These are phyloP conservation scores for Piloderma croceum DNA, from an alignment of 768 basidiomycete species.

Conservation along the genomic window DNA sequence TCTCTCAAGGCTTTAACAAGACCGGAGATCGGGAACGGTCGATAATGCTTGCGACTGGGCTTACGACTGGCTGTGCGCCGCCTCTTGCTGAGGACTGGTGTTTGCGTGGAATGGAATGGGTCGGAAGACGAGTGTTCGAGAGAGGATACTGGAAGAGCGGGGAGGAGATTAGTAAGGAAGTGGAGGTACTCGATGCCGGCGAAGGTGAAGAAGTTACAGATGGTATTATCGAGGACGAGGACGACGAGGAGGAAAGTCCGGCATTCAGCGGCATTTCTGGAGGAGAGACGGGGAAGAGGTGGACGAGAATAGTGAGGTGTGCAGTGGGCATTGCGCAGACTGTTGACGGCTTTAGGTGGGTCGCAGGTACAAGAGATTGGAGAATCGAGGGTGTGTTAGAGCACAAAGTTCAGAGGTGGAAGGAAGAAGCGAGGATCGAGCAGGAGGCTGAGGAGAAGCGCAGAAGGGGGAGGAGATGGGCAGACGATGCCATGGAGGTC, in stretches of 20 bases:
- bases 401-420: conserved; percentile 66
- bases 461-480: conserved; percentile 54
- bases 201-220: conserved; percentile 47
- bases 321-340: conserved; percentile 59
- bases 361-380: conserved; percentile 56
- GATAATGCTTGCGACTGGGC: conserved; percentile 63
- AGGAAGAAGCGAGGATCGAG: conserved; percentile 61
- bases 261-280: conserved; percentile 19
- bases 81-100: conserved; percentile 94
- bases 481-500: conserved; percentile 67
- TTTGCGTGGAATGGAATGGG: conserved; percentile 95
- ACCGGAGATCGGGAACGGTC: conserved; percentile 44
- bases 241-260: conserved; percentile 37
- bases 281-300: conserved; percentile 49
- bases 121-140: conserved; percentile 83
- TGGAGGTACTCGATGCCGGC: conserved; percentile 68
- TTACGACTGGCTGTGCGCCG: conserved; percentile 62
- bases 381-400: conserved; percentile 57
- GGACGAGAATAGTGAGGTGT: conserved; percentile 70
- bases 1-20: conserved; percentile 36
- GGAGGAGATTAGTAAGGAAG: conserved; percentile 57
- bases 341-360: conserved; percentile 75
- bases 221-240: conserved; percentile 78
- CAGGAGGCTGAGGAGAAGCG: conserved; percentile 64
- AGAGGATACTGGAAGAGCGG: conserved; percentile 90